Conservation (phyloP, 225 moss, liverwort and hornwort genomes). For the Climacium dendroides region DNA sequence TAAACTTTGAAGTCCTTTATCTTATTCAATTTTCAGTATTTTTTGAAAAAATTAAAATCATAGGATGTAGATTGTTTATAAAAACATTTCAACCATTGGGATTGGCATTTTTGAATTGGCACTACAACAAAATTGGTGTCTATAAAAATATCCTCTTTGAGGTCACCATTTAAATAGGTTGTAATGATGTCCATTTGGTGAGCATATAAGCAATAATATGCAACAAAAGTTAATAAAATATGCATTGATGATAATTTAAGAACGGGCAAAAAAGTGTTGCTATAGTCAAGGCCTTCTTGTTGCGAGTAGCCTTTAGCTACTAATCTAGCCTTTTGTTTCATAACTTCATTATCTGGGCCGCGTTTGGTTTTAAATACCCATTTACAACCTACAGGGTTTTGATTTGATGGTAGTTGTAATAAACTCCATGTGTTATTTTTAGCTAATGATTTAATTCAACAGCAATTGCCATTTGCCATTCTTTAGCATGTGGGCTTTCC, state of each 20-base stretch:
- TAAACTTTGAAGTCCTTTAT: too few species aligned
- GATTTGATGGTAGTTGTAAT: neutral
- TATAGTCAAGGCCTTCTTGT: neutral
- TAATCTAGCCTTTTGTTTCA: neutral
- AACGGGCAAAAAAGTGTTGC: neutral
- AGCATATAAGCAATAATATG: too few species aligned
- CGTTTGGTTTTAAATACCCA: neutral
- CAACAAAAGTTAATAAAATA: too few species aligned
- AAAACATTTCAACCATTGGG: too few species aligned
- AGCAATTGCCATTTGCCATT: neutral
- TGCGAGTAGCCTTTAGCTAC: neutral
- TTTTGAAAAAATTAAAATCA: too few species aligned
- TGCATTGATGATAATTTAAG: neutral
- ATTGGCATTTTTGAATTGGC: too few species aligned
- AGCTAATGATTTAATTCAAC: neutral
- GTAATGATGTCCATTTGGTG: too few species aligned
- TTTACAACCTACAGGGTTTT: rapidly evolving
- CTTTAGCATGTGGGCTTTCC: neutral
- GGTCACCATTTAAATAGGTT: too few species aligned
- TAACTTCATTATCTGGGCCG: rapidly evolving
- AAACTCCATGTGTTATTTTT: neutral
- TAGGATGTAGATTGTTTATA: too few species aligned
- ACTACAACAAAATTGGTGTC: too few species aligned
- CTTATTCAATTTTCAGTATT: too few species aligned
- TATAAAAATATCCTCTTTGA: too few species aligned